phyloP scores from a whole-genome alignment of 1,139 yeast genomes.

The Sugiyamaella castrensis region DNA sequence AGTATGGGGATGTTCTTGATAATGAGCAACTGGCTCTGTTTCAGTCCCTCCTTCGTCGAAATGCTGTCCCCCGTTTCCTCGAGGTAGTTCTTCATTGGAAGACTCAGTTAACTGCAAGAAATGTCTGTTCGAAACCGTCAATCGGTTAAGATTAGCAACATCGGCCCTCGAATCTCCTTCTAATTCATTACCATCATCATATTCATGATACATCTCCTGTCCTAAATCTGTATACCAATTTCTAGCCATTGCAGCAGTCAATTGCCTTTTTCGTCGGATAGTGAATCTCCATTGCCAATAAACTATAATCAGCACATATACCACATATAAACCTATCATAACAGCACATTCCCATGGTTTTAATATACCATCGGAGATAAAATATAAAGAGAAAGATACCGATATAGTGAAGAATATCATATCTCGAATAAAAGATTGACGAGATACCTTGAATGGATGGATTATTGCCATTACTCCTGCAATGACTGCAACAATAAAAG shows the following conservation, averaged over 20 bases:
- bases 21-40: too few species aligned
- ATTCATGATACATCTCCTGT: conserved; percentile 26
- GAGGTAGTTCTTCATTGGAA: too few species aligned
- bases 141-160: too few species aligned
- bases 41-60: too few species aligned
- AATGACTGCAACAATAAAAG: conserved; percentile 71
- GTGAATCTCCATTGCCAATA: conserved; percentile 41
- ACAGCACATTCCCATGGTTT: conserved; percentile 46
- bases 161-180: neutral
- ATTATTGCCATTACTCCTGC: conserved; percentile 71
- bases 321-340: conserved; percentile 50
- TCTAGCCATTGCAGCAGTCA: conserved; percentile 24
- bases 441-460: conserved; percentile 60
- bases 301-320: conserved; percentile 53
- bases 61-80: too few species aligned
- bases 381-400: conserved; percentile 41
- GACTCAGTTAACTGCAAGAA: too few species aligned
- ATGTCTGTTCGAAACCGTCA: too few species aligned
- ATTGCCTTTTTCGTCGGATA: conserved; percentile 1
- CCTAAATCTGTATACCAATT: conserved; percentile 33
- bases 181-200: conserved; percentile 8
- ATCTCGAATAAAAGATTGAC: conserved; percentile 54
- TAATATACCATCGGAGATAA: conserved; percentile 48
- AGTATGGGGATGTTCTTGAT: too few species aligned
- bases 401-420: conserved; percentile 50